Base-by-base conservation (phyloP, 2,329 filamentous ascomycete species). In the Periconia sp. region DNA sequence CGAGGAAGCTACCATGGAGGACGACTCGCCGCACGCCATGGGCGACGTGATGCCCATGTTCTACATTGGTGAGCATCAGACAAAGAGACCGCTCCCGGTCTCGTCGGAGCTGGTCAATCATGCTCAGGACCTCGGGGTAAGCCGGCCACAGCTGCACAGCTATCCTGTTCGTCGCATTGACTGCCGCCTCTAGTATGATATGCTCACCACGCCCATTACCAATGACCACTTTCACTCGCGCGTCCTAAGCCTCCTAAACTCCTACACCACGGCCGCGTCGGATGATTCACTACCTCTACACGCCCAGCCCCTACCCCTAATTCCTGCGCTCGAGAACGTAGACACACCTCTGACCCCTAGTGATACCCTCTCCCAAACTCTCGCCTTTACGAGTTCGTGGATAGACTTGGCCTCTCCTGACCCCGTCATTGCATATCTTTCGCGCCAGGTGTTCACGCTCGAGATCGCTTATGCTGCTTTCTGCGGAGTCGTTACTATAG, bases 381-480 rank as follows among this genome's bases (percentile, higher is more conserved):
- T 95, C 35, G 89, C 85, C 11, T 86, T 87, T 44, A 84, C 84
- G n/a, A 96, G 91, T 68, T 82, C 89, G 5, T 97, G 92, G 92
- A 92, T 96, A 54, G 92, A 97, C 65, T 75, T 97, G 10, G 87
- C 86, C 59, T 95, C 92, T 2, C 74, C 84, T 1, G 87, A 96
- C 67, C 88, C 91, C 5, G 71, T 92, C 50, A 85, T 97, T 50
- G 85, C 90, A 6, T 89, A 88, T 66, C 80, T 97, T 45, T 96
- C 92, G 24, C 84, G 89, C 31, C 92, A 96, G 72, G 88, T 95
- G 5, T 77, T 99, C 51, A 91, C 91, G 65, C 79, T 96, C 26
- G 94, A 99, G 68, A 81, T 97, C 34, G 88, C 90, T 35, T 99
- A 96, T 72, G 94, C 95, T 52, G 92, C 90, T 50, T 99, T 97